A percentile compares a stretch with the other conserved stretches of the same genome.
Conservation (phyloP, 2,329 filamentous ascomycete species). For the Elsinoe fawcettii region DNA sequence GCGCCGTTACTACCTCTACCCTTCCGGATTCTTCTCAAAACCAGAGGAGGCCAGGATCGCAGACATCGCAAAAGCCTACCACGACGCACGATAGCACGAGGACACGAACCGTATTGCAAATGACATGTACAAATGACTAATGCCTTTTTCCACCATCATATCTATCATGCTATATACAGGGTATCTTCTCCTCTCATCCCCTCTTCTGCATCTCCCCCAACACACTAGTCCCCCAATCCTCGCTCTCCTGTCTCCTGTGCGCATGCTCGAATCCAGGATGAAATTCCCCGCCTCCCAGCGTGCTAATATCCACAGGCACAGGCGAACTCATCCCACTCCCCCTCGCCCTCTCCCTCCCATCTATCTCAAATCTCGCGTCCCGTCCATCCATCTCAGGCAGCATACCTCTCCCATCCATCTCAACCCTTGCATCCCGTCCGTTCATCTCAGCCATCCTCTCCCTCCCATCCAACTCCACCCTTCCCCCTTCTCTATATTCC, state of each 20-base stretch:
- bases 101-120: background rate
- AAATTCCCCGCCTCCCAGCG: background rate
- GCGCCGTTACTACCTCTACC: background rate
- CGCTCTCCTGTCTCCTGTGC: background rate
- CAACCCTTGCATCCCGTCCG: background rate
- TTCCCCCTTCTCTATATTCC: too few relatives aligned
- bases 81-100: background rate
- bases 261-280: background rate
- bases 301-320: constrained; percentile 7
- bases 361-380: background rate
- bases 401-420: background rate
- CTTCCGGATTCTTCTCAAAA: background rate
- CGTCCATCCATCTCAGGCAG: background rate
- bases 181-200: background rate
- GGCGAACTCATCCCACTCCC: background rate
- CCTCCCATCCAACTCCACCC: too few relatives aligned
- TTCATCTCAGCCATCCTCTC: background rate
- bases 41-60: background rate
- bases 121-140: background rate
- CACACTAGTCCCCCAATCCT: constrained; percentile 12
- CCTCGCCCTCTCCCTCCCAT: background rate
- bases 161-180: constrained; percentile 7
- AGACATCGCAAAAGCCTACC: background rate
- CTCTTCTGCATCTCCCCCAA: constrained; percentile 12
- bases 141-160: background rate